Evolutionary conservation across 2,329 filamentous ascomycete genomes (phyloP).

Genomic region (Teratosphaeriaceae sp.): DNA sequence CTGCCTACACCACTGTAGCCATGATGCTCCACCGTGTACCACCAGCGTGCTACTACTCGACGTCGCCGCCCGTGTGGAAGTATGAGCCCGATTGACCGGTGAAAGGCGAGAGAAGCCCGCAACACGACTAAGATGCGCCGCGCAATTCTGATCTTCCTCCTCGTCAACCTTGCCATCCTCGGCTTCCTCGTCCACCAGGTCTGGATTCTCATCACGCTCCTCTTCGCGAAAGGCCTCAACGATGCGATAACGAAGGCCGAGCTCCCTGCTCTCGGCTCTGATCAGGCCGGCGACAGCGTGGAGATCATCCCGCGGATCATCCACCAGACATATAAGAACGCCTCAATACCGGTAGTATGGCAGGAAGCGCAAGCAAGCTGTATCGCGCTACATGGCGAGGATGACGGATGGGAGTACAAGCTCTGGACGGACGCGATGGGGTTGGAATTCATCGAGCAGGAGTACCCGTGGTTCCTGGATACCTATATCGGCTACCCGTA

Average conservation of each 20-base stretch:
- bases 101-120: too few relatives aligned
- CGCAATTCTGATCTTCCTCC: conserved; percentile 55
- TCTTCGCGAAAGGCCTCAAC: conserved; percentile 59
- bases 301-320: conserved; percentile 70
- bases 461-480: conserved; percentile 65
- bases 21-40: too few relatives aligned
- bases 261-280: conserved; percentile 58
- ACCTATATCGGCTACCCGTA: conserved; percentile 69
- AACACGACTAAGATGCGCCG: conserved; percentile 48
- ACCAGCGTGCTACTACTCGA: too few relatives aligned
- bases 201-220: conserved; percentile 63
- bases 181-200: conserved; percentile 59
- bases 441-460: conserved; percentile 61
- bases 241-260: conserved; percentile 62
- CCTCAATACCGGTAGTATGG: conserved; percentile 62
- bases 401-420: conserved; percentile 64
- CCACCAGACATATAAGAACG: conserved; percentile 69
- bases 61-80: too few relatives aligned
- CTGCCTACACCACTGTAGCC: too few relatives aligned
- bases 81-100: too few relatives aligned
- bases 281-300: conserved; percentile 46
- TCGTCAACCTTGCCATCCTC: conserved; percentile 59
- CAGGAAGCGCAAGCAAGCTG: conserved; percentile 58
- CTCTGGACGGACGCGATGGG: conserved; percentile 70
- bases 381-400: conserved; percentile 51